Conservation (phyloP, 768 basidiomycete genomes). For the Calocera cornea region DNA sequence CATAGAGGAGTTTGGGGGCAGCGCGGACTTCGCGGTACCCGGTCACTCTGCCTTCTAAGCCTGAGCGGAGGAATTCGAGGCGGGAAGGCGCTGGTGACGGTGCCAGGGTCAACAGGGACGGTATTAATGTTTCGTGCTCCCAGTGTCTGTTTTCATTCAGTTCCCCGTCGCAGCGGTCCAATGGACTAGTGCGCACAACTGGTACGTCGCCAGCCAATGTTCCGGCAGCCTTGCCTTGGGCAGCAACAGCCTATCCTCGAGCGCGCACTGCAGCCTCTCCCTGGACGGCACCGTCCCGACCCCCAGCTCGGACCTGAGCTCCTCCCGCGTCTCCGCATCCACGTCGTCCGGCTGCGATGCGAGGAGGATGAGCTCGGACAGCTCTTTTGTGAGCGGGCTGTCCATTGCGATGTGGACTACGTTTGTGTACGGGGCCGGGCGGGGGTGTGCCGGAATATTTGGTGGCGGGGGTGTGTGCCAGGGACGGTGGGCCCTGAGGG, state of each 20-base stretch:
- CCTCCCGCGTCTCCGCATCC: neutral
- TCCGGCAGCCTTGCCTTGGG: constrained; percentile 52
- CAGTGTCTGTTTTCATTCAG: constrained; percentile 43
- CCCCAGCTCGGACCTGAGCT: constrained; percentile 42
- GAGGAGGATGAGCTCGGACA: neutral
- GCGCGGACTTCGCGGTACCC: constrained; percentile 66
- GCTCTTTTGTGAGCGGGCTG: neutral
- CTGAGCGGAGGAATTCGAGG: constrained; percentile 58
- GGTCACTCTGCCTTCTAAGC: constrained; percentile 64
- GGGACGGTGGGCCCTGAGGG: too few relatives aligned
- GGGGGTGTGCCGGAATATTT: too few relatives aligned
- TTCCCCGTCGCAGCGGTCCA: neutral
- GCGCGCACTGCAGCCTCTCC: constrained; percentile 47
- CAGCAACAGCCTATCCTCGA: constrained; percentile 62
- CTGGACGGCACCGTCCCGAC: constrained; percentile 44
- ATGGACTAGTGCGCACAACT: constrained; percentile 44
- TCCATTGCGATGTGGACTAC: neutral
- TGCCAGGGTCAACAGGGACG: constrained; percentile 47
- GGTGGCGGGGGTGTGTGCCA: too few relatives aligned
- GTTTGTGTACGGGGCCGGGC: neutral
- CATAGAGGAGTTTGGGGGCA: neutral
- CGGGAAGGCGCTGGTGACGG: constrained; percentile 65
- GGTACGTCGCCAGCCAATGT: constrained; percentile 68
- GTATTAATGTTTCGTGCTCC: constrained; percentile 46
- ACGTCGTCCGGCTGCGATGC: neutral